Conservation (phyloP, 225 moss, liverwort and hornwort genomes). For the Pseudisothecium myosuroides region DNA sequence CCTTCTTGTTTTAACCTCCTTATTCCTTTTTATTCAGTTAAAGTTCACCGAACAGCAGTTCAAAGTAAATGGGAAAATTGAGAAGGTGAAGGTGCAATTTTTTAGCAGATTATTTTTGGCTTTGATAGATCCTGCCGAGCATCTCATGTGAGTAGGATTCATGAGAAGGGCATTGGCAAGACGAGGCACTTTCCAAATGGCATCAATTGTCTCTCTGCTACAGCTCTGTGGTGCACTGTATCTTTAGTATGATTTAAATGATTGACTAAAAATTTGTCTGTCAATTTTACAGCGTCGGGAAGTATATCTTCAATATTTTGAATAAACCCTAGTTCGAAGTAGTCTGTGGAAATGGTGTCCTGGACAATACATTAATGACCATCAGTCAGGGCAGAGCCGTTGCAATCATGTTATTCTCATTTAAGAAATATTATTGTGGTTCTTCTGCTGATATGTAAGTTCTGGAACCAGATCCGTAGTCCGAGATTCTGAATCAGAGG, state of each 20-base stretch:
- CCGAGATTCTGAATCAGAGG: slow-evolving; percentile 60
- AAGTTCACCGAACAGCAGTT: not conserved
- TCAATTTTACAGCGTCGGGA: not conserved
- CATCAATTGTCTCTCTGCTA: not conserved
- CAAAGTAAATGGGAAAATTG: not conserved
- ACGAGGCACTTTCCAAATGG: not conserved
- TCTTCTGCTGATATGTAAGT: not conserved
- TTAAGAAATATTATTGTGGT: not conserved
- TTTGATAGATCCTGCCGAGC: not conserved
- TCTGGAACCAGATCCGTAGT: slow-evolving; percentile 42
- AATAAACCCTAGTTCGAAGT: not conserved
- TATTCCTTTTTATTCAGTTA: not conserved
- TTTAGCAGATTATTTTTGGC: not conserved
- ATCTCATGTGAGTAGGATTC: not conserved
- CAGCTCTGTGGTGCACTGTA: not conserved
- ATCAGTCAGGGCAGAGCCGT: not conserved
- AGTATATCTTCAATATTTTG: not conserved
- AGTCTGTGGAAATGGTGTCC: not conserved
- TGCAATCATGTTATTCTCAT: not conserved
- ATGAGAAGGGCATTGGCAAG: not conserved
- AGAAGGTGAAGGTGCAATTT: not conserved
- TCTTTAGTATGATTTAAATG: not conserved
- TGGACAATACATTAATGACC: not conserved
- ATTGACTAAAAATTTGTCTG: not conserved
- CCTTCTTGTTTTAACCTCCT: not conserved